A percentile compares a stretch with the other conserved stretches of the same genome.
Conservation (phyloP, 495 filamentous ascomycete species). For the Annulohypoxylon moriforme region DNA sequence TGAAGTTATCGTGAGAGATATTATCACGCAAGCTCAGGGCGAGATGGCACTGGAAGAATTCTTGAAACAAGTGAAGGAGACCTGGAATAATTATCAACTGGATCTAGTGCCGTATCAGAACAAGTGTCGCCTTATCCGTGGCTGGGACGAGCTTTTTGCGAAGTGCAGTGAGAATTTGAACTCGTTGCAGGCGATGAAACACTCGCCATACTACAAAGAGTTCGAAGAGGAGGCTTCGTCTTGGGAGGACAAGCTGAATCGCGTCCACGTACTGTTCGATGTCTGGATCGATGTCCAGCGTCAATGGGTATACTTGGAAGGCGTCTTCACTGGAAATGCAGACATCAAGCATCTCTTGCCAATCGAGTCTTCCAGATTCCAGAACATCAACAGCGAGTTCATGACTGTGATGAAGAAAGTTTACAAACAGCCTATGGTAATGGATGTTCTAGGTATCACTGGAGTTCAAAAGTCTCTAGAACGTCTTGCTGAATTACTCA, state of each 20-base stretch:
- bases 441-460: constrained; percentile 94
- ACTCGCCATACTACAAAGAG: constrained; percentile 98
- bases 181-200: constrained; percentile 97
- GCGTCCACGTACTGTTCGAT: constrained; percentile 96
- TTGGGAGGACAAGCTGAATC: constrained; percentile 98
- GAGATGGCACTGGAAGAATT: constrained; percentile 99
- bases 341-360: constrained; percentile 99
- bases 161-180: constrained; percentile 98
- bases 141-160: constrained; percentile 97
- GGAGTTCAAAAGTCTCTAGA: constrained; percentile 96
- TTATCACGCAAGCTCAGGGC: constrained; percentile 94
- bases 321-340: constrained; percentile 97
- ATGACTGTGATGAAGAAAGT: constrained; percentile 98
- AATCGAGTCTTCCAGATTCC: constrained; percentile 93
- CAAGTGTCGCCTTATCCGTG: constrained; percentile 95
- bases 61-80: constrained; percentile 94
- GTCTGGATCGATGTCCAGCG: constrained; percentile 99
- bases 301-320: constrained; percentile 99
- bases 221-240: constrained; percentile 96
- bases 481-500: constrained; percentile 90
- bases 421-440: constrained; percentile 90
- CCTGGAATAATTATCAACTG: constrained; percentile 92
- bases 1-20: constrained; percentile 86
- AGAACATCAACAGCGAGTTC: constrained; percentile 99
- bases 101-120: constrained; percentile 97